Base-by-base conservation (phyloP, 208 protist species). In the Crithidia bombi region DNA sequence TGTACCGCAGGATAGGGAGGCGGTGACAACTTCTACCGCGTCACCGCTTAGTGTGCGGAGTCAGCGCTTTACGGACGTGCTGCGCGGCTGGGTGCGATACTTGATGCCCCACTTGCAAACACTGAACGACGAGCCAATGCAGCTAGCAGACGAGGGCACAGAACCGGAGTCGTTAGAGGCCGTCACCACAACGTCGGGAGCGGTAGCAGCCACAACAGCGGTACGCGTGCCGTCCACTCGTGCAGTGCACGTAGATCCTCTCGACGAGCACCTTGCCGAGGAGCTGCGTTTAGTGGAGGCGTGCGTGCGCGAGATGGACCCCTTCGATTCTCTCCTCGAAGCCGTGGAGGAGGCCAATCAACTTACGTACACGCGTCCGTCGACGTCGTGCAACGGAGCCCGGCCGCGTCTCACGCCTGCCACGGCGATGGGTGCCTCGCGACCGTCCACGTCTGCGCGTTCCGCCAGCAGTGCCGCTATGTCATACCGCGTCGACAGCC, bases 231-330 rank as follows among this genome's bases (percentile, higher is more conserved):
- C 56, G 9, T 32, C 59, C 30, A 17, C 46, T 11, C 35, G 55
- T 23, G 30, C 61, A 0, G 21, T 65, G 15, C 82, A 88, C 64
- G 66, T 87, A 25, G 91, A 96, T 57, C 91, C 91, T 0, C 63
- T 85, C 41, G 77, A 92, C 35, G 69, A 75, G 11, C 73, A 73
- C 26, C 65, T 96, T 3, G 65, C 74, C 17, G 85, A 88, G 51
- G 91, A 96, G 62, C 84, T 94, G 36, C 78, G 82, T 9, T 81
- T 96, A 5, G 64, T 96, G 30, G 83, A 89, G 59, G 73, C 83
- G 52, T 93, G 84, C 65, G 81, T 94, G 57, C 91, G 88, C 5
- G 81, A 88, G 38, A 85, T 55, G 51, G 83, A 85, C 19, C 47
- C 57, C 47, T 77, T 75, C 35, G 90, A 94, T 52, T 58, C 71